Base-by-base conservation (phyloP, 2,329 filamentous ascomycete species). In the Fusarium siculi region DNA sequence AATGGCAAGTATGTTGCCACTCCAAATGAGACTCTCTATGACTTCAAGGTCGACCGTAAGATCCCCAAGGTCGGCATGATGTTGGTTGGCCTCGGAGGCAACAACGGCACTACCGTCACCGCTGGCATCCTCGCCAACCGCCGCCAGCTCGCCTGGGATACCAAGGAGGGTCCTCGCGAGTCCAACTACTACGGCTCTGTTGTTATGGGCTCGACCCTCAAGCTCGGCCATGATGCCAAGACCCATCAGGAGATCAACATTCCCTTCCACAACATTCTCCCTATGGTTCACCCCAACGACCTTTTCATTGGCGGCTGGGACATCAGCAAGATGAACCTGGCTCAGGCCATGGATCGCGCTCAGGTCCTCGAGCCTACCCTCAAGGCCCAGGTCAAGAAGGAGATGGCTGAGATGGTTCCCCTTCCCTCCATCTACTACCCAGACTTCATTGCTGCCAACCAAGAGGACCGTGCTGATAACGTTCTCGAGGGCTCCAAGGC, bases 121-220 rank as follows among this genome's bases (percentile, higher is more conserved):
- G 96, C 96, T 71, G 96, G 96, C 82, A 97, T 99, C 84, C 89
- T 99, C 81, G 96, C 96, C 84, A 99, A 99, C 86, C 93, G 94
- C 81, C 93, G 92, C 77, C 89, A 90, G 66, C 89, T 98, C 66
- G 87, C 88, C 70, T 99, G 96, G 96, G 94, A 98, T 74, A 98
- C 96, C 79, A 95, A 96, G 80, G 94, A 98, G 84, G 95, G 95
- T 59, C 86, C 89, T 76, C 94, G 91, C 74, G 87, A 90, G 74
- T 93, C 96, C 84, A 99, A 99, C 86, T 99, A 98, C 90, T 99
- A 98, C 83, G 96, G 96, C 79, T 99, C 96, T 64, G 91, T 98
- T 78, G 90, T 98, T 84, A 98, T 99, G 96, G 89, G 92, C 73
- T 98, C 96, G 25, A 99, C 96, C 75, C 91, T 98, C 86, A 99